phyloP scores from a whole-genome alignment of 352 stramenopile species.

The Pythium angustatum region DNA sequence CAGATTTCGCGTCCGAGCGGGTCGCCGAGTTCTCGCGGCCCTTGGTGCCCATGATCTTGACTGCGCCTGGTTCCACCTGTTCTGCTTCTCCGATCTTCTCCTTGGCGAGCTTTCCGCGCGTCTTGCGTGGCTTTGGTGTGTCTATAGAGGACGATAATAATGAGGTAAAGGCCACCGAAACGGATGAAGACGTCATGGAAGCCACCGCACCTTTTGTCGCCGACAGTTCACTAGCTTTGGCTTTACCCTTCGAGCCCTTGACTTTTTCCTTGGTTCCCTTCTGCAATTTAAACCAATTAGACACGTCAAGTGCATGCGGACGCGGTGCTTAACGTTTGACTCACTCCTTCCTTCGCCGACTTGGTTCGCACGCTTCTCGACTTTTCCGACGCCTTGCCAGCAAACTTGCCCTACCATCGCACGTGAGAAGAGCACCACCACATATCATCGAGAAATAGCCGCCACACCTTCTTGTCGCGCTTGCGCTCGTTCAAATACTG shows the following conservation, averaged over 20 bases:
- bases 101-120: constrained; percentile 36
- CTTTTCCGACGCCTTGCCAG: constrained; percentile 20
- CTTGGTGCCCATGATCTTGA: constrained; percentile 53
- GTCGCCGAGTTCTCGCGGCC: constrained; percentile 4
- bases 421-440: not conserved
- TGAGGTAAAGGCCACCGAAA: too few species aligned
- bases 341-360: constrained; percentile 24
- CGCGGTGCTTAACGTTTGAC: not conserved
- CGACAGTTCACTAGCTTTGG: not conserved
- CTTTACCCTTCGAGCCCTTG: constrained; percentile 24
- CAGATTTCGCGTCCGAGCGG: not conserved
- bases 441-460: not conserved
- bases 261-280: constrained; percentile 21
- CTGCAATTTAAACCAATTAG: not conserved
- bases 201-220: constrained; percentile 14
- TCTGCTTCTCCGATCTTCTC: constrained; percentile 28
- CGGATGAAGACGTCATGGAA: not conserved
- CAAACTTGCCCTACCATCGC: constrained; percentile 22
- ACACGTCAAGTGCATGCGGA: too few species aligned
- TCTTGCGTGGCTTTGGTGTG: constrained; percentile 47
- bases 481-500: constrained; percentile 85
- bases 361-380: constrained; percentile 13
- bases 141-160: constrained; percentile 36
- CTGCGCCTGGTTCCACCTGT: constrained; percentile 38
- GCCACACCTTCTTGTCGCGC: constrained; percentile 51